Percentiles rank a stretch among this genome's conserved stretches.
These are phyloP conservation scores for Fusarium euwallaceae DNA, from an alignment of 2,329 filamentous ascomycete species.

Conservation along the genomic window DNA sequence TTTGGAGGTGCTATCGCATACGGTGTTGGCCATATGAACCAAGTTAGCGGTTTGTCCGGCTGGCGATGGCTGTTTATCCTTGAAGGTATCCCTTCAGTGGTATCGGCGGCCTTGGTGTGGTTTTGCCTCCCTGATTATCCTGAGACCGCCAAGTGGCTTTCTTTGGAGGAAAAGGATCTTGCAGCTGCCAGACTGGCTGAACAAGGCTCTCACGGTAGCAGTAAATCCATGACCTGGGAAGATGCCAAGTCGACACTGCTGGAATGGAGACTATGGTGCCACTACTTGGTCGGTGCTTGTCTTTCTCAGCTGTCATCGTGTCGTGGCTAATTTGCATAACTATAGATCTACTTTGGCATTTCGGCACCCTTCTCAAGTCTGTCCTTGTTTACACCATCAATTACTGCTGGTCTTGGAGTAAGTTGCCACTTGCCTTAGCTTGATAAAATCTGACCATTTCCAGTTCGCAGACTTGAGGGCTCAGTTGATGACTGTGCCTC, in stretches of 20 bases:
- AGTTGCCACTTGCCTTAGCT: conserved; percentile 22
- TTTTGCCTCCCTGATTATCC: conserved; percentile 78
- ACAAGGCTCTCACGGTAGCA: conserved; percentile 59
- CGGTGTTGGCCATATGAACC: conserved; percentile 77
- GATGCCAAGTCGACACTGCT: conserved; percentile 77
- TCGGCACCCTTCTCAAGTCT: conserved; percentile 67
- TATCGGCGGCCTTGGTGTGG: conserved; percentile 71
- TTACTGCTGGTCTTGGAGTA: conserved; percentile 63
- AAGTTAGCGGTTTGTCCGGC: conserved; percentile 68
- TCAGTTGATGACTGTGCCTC: conserved; percentile 73
- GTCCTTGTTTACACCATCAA: conserved; percentile 70
- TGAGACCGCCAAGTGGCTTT: conserved; percentile 72
- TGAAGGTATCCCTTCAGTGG: conserved; percentile 72
- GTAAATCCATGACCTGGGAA: conserved; percentile 70
- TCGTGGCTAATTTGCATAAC: neutral
- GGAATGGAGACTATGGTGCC: conserved; percentile 74
- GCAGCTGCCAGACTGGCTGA: conserved; percentile 53
- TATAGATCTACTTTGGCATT: conserved; percentile 60
- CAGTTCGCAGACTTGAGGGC: conserved; percentile 57
- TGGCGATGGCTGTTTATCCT: conserved; percentile 76
- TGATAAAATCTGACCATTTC: neutral
- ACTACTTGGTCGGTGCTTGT: conserved; percentile 60
- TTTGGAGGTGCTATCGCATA: conserved; percentile 79
- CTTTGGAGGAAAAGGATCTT: conserved; percentile 68
- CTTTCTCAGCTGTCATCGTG: neutral